phyloP scores from a whole-genome alignment of 768 basidiomycete species.

The Boletus rubropictus region DNA sequence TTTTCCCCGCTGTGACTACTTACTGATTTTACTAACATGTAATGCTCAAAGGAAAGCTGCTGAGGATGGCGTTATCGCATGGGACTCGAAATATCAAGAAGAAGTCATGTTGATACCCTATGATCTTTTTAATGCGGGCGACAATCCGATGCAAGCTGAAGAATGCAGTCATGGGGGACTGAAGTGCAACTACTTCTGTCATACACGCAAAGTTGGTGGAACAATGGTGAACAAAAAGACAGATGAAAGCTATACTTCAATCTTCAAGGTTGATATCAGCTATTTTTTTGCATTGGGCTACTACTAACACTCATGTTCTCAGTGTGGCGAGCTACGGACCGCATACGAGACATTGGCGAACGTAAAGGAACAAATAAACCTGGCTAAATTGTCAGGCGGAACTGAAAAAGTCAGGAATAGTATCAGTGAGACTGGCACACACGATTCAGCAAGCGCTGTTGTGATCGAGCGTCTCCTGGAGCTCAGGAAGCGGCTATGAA shows the following conservation, averaged over 20 bases:
- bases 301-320: not conserved
- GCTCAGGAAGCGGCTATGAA: not conserved
- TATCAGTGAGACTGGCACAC: not conserved
- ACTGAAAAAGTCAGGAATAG: not conserved
- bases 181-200: not conserved
- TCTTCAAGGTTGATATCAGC: not conserved
- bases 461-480: not conserved
- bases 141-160: too few relatives aligned
- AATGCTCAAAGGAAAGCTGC: too few relatives aligned
- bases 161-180: not conserved
- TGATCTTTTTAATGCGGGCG: not conserved
- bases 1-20: too few relatives aligned
- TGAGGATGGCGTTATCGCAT: too few relatives aligned
- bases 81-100: not conserved
- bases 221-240: not conserved
- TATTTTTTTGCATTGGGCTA: not conserved
- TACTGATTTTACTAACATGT: too few relatives aligned
- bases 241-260: not conserved
- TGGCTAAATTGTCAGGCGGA: not conserved
- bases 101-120: not conserved
- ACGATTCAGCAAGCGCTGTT: not conserved
- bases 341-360: not conserved
- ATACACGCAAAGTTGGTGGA: not conserved
- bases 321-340: not conserved
- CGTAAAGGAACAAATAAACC: not conserved